Base-by-base conservation (phyloP, 1,139 yeast species). In the Pichia sp. region DNA sequence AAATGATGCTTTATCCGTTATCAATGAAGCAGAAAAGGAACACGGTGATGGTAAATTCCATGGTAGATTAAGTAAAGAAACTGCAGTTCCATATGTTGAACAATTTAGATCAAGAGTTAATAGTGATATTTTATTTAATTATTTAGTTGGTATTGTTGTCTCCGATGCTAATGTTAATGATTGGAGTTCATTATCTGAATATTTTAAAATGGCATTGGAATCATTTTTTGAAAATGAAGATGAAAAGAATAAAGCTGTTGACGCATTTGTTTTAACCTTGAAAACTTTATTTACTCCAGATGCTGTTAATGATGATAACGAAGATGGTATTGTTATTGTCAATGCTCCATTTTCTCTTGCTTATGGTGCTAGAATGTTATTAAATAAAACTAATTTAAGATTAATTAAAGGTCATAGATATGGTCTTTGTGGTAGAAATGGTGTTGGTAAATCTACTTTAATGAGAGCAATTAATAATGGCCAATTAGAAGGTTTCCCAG, bases 391-490 rank as follows among this genome's bases (percentile, higher is more conserved):
- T 52, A 85, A 78, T 58, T 74, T 93, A 67, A 80, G 96, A 66
- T 78, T 93, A 56, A 76, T 87, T 64, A 90, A 91, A 74, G 99
- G 99, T 62, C 97, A 88, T 71, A 82, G 99, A 70, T 93, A 93
- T 67, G 99, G 99, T 74, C 80, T 93, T 58, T 90, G 97, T 76
- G 99, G 99, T 66, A 82, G 98, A 73, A 93, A 93, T 70, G 99
- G 99, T 79, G 97, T 97, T 55, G 99, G 99, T 75, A 93, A 93
- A 71, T 89, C 97, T 19, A 93, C 99, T 22, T 76, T 93, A 65
- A 91, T 93, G 98, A 81, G 99, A 71, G 87, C 99, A 41, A 93
- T 93, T 65, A 89, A 96, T 53, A 89, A 89, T 67, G 99, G 98
- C 54, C 96, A 93, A 74, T 80, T 93, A 60, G 99, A 93, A 73